Evolutionary conservation across 441 rosid species (phyloP).

Genomic region (Populus hybrid): DNA sequence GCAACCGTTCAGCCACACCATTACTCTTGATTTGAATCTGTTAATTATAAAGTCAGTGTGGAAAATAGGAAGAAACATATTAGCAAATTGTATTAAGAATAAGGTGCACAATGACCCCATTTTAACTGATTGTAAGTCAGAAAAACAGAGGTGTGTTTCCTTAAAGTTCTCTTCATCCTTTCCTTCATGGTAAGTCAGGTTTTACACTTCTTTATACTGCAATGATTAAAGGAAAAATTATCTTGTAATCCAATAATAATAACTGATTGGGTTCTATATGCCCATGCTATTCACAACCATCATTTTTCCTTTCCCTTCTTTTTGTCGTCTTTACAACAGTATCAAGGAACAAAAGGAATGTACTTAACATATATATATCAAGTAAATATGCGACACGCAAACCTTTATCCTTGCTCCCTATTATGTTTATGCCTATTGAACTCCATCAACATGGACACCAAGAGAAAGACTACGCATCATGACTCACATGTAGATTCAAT

Average conservation of each 20-base stretch:
- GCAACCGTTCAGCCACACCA: conserved; percentile 68
- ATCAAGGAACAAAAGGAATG: neutral
- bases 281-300: neutral
- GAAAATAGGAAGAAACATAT: conserved; percentile 11
- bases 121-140: neutral
- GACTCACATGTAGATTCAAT: neutral
- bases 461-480: neutral
- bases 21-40: conserved; percentile 52
- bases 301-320: neutral
- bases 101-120: neutral
- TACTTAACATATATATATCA: neutral
- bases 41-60: conserved; percentile 24
- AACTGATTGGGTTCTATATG: neutral
- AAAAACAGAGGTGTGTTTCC: neutral
- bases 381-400: neutral
- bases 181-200: neutral
- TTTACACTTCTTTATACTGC: neutral
- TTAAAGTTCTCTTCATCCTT: neutral
- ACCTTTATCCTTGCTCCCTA: neutral
- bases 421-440: neutral
- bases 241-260: neutral
- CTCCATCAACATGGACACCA: neutral
- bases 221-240: too few relatives aligned
- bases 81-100: neutral
- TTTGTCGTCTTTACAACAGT: neutral